A percentile compares a stretch with the other conserved stretches of the same genome.
Conservation (phyloP, 2,329 filamentous ascomycete species). For the Xylariaceae sp. region DNA sequence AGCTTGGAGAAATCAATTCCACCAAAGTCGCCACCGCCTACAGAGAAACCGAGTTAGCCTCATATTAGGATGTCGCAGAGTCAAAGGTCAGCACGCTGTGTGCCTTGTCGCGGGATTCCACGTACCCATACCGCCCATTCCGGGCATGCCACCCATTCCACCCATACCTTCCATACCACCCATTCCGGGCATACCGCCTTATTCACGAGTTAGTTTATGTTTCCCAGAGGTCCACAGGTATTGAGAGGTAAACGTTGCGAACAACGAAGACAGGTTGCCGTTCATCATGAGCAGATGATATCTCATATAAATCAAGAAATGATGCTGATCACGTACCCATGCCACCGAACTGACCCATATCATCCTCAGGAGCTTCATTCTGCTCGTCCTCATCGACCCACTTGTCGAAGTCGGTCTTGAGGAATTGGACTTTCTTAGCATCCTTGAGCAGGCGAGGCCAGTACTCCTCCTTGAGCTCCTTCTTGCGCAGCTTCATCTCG, state of each 20-base stretch:
- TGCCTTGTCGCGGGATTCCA: slow-evolving; percentile 6
- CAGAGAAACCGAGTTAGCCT: neutral
- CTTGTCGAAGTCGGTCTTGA: slow-evolving; percentile 99
- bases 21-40: slow-evolving; percentile 64
- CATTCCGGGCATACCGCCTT: slow-evolving; percentile 47
- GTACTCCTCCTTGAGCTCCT: slow-evolving; percentile 89
- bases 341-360: slow-evolving; percentile 59
- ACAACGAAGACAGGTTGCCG: too few species aligned
- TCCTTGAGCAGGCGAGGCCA: slow-evolving; percentile 96
- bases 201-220: slow-evolving; percentile 11
- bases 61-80: neutral
- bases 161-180: slow-evolving; percentile 34
- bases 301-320: neutral
- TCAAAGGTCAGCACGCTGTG: too few species aligned
- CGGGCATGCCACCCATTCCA: slow-evolving; percentile 43
- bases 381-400: slow-evolving; percentile 99
- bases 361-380: slow-evolving; percentile 80
- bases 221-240: slow-evolving; percentile 1
- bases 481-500: slow-evolving; percentile 92
- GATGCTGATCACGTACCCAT: slow-evolving; percentile 48
- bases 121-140: slow-evolving; percentile 37
- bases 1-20: slow-evolving; percentile 95
- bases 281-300: neutral
- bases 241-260: too few species aligned
- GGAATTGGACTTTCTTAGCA: slow-evolving; percentile 81